Base-by-base conservation (phyloP, 2,329 filamentous ascomycete genomes). In the Aspergillus brasiliensis region DNA sequence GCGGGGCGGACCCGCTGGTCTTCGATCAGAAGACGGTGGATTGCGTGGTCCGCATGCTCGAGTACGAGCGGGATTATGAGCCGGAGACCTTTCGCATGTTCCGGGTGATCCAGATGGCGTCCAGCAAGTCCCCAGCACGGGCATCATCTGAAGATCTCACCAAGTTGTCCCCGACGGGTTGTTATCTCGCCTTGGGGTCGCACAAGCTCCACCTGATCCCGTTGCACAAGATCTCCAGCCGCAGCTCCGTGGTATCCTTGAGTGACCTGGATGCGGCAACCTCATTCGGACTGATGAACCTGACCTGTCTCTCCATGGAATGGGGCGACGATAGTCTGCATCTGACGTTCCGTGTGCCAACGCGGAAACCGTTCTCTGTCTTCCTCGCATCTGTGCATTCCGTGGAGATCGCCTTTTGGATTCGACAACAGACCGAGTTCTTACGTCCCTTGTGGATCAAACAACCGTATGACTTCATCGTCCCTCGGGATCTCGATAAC, bases 161-260 rank as follows among this genome's bases (percentile, higher is more conserved):
- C 51, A 90, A 90, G 68, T 75, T 87, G 27, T 83, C 83, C 40
- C 86, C 87, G 8, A 86, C 83, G 8, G 83, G 89, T 23, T 90
- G 85, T 73, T 90, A 90, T 69, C 80, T 91, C 62, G 88, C 85
- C 6, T 82, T 91, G 69, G 88, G 88, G 19, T 81, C 88, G 31
- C 87, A 90, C 76, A 89, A 88, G 70, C 77, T 91, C 34, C 88
- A 91, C 75, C 68, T 91, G 51, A 82, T 91, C 48, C 87, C 87
- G n/a, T 70, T 88, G 31, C 82, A 86, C 44, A 89, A 87, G 65
- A 77, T 81, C 19, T 79, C 78, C 31, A 82, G 81, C 65, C 80
- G 84, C 63, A 76, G 80, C 25, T 84, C 85, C 15, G 83, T 80
- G 64, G 82, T 82, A 25, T 85, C 83, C 11, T 70, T 87, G 52